Percentiles rank a stretch among this genome's conserved stretches.
Evolutionary conservation across 2,329 filamentous ascomycete genomes (phyloP).

Genomic region (Talaromyces islandicus): DNA sequence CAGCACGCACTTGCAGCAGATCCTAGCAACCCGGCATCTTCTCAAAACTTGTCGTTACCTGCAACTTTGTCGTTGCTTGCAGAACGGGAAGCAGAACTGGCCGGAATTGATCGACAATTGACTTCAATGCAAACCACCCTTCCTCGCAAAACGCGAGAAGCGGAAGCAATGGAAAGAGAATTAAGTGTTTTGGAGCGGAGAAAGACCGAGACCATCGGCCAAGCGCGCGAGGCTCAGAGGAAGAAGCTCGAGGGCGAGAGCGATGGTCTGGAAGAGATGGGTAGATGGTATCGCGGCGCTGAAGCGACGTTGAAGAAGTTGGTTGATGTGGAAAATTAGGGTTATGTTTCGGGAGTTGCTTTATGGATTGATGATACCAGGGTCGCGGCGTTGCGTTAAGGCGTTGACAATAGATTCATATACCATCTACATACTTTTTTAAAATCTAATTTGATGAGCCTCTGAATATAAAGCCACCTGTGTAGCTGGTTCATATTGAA

Average conservation of each 20-base stretch:
- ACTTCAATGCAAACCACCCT: slow-evolving; percentile 37
- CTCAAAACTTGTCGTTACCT: slow-evolving; percentile 34
- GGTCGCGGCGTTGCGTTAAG: slow-evolving; percentile 17
- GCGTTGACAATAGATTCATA: background rate
- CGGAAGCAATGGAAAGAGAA: slow-evolving; percentile 41
- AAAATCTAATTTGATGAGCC: background rate
- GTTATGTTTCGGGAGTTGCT: slow-evolving; percentile 9
- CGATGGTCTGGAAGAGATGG: slow-evolving; percentile 41
- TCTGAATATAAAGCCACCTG: slow-evolving; percentile 28
- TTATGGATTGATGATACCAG: slow-evolving; percentile 1
- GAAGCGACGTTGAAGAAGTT: slow-evolving; percentile 37
- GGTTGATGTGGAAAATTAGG: slow-evolving; percentile 23
- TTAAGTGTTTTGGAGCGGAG: slow-evolving; percentile 37
- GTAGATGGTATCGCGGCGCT: slow-evolving; percentile 39
- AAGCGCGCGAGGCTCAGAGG: slow-evolving; percentile 41
- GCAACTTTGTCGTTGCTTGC: slow-evolving; percentile 35
- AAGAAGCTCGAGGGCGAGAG: slow-evolving; percentile 40
- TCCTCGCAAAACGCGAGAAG: slow-evolving; percentile 38
- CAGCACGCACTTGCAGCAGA: slow-evolving; percentile 56
- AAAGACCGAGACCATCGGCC: slow-evolving; percentile 39
- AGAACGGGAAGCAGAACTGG: slow-evolving; percentile 35
- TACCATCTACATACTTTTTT: background rate
- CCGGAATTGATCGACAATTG: slow-evolving; percentile 37
- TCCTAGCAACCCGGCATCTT: slow-evolving; percentile 21
- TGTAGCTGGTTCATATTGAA: slow-evolving; percentile 30